Base-by-base conservation (phyloP, 176 grass and related monocot species). In the Raddia distichophylla region DNA sequence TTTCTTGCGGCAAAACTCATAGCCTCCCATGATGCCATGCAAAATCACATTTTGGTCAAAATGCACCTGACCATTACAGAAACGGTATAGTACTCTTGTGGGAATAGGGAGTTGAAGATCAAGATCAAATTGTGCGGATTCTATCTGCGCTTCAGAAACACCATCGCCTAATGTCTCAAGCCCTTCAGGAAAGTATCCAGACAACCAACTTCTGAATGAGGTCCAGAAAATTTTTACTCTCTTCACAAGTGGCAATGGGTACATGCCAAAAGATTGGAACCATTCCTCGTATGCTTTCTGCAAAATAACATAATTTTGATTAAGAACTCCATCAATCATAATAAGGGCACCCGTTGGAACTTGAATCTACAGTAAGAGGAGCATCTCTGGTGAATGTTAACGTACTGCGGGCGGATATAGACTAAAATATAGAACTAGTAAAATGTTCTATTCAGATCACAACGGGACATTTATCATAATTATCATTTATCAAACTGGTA, bases 61-160 rank as follows among this genome's bases (percentile, higher is more conserved):
- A 18, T 82, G 84, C 60, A 71, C 20, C 71, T 93, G 91, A 43
- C 84, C 91, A 67, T 93, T 89, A 53, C 91, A 93, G 32, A 87
- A 65, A 19, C 87, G 84, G 76, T 89, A 93, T 19, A 93, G 32
- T 32, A 93, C 10, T 84, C 75, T 93, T 71, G 91, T 93, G 17
- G 87, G 80, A 40, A 86, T 27, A 35, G 91, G 91, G 40, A 89
- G 64, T 5, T 77, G 53, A 44, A 84, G 67, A 42, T 84, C 87
- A 60, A 89, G 75, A 12, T 13, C 40, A 67, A 34, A 12, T 35
- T 90, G 87, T 16, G 59, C 32, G 0, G 2, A 22, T 13, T 65
- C 60, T 64, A 89, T 82, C 22, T 93, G 43, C 60, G 33, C 46
- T 74, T 93, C 87, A 49, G 87, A 78, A 67, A 73, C 51, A 32